Evolutionary conservation across 2,329 filamentous ascomycete species (phyloP), one percentile per base, ranked within the genome.

Genomic region (Emergomyces africanus): DNA sequence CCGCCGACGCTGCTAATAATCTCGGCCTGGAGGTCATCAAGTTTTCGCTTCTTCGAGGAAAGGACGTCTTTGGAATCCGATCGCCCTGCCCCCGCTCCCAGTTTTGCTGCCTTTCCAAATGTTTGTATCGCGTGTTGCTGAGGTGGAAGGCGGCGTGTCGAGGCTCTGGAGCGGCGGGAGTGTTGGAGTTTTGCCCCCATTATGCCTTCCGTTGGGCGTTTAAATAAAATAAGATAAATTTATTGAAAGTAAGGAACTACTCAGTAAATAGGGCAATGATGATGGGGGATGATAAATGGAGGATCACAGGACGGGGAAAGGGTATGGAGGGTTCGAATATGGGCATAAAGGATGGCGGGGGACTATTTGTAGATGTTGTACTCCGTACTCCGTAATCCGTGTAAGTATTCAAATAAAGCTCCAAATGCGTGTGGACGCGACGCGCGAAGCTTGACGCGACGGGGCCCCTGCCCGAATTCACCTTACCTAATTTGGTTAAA

Each of bases 101-200:
- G 70, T 64, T 79, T 78, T 51, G 72, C 74, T 60, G 77, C 67
- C 63, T 70, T 73, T 60, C 75, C 69, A 63, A 78, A 79, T 60
- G 67, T 69, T 63, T 73, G 71, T 53, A 79, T 75, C 66, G 70
- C 78, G 71, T 65, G 63, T 62, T 73, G 72, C 25, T 42, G 54
- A 58, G 66, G 65, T 54, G 69, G 67, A 64, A 72, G 68, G 69
- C 65, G 61, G 65, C 65, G 61, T 61, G 64, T 63, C 59, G 58
- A 63, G 62, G 53, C 37, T 46, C 70, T 62, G 58, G 57, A 41
- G 18, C 67, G 63, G 64, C 68, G 69, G 64, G 66, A 67, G 68
- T 30, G 55, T 39, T 53, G 51, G 50, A 58, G 37, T 55, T 50
- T 60, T 37, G 42, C 39, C 49, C 53, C 59, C 58, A 59, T 59